Evolutionary conservation across 768 basidiomycete genomes (phyloP).

Genomic region (Panellus pusillus): DNA sequence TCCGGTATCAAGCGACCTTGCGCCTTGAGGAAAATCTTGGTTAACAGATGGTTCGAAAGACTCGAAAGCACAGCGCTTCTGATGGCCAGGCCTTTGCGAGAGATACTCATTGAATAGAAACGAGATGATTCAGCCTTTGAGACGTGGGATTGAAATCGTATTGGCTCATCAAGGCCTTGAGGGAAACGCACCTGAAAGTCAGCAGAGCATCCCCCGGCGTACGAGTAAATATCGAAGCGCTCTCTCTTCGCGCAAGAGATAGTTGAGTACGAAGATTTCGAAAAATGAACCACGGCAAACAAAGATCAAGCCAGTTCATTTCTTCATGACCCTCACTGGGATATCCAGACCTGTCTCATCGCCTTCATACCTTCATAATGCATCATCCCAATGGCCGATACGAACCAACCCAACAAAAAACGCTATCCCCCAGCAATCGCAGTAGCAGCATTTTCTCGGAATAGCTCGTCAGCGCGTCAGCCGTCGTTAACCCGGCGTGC

Average conservation of each 20-base stretch:
- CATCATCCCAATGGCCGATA: no score
- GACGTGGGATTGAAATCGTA: no score
- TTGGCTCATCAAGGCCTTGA: no score
- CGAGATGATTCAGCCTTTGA: neutral
- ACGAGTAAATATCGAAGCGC: slow-evolving; percentile 10
- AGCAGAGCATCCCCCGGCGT: slow-evolving; percentile 14
- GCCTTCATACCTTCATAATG: no score
- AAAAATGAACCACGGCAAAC: no score
- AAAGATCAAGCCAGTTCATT: no score
- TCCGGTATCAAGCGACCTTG: neutral
- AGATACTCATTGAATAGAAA: slow-evolving; percentile 4
- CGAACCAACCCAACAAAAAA: no score
- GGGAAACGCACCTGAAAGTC: neutral
- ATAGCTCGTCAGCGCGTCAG: neutral
- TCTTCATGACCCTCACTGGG: no score
- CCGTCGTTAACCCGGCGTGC: neutral
- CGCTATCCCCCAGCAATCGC: no score
- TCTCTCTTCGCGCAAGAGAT: neutral
- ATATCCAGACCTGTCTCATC: no score
- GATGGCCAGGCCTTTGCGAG: no score
- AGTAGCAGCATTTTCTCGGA: no score
- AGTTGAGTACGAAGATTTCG: neutral
- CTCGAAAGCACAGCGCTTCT: slow-evolving; percentile 11
- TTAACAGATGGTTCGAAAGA: slow-evolving; percentile 10
- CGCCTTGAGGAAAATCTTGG: slow-evolving; percentile 8